phyloP scores from a whole-genome alignment of 192 early-diverging fungal genomes.

The Lobosporangium transversale region DNA sequence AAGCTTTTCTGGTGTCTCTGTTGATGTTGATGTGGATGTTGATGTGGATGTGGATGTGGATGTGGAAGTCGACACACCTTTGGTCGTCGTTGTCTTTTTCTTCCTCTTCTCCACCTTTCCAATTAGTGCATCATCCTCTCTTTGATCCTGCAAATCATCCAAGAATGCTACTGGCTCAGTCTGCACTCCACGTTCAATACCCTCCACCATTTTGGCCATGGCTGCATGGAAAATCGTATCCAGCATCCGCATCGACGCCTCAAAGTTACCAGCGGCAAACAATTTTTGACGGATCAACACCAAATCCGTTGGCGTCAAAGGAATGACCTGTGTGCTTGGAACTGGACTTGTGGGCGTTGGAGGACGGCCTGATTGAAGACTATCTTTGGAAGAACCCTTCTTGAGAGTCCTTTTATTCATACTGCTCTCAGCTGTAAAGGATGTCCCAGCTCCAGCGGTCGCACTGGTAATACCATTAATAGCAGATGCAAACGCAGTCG shows the following conservation, averaged over 20 bases:
- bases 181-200: constrained; percentile 48
- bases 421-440: too few relatives aligned
- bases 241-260: constrained; percentile 51
- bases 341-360: constrained; percentile 46
- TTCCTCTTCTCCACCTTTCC: constrained; percentile 2
- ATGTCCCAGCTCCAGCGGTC: too few relatives aligned
- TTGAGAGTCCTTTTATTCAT: constrained; percentile 33
- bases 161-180: constrained; percentile 30
- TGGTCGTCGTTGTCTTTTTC: not conserved
- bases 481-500: not conserved
- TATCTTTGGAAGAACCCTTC: constrained; percentile 41
- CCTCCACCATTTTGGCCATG: constrained; percentile 54
- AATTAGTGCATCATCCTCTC: not conserved
- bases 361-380: constrained; percentile 32
- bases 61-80: constrained; percentile 8
- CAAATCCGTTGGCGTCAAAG: constrained; percentile 34
- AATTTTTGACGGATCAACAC: constrained; percentile 52
- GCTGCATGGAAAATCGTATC: constrained; percentile 52
- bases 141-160: too few relatives aligned
- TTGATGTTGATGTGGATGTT: not conserved
- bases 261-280: constrained; percentile 52
- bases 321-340: constrained; percentile 44
- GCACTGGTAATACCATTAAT: not conserved
- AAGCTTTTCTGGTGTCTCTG: constrained; percentile 7
- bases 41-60: constrained; percentile 5